Conservation (phyloP, 495 filamentous ascomycete species). For the Venustampulla echinocandica region DNA sequence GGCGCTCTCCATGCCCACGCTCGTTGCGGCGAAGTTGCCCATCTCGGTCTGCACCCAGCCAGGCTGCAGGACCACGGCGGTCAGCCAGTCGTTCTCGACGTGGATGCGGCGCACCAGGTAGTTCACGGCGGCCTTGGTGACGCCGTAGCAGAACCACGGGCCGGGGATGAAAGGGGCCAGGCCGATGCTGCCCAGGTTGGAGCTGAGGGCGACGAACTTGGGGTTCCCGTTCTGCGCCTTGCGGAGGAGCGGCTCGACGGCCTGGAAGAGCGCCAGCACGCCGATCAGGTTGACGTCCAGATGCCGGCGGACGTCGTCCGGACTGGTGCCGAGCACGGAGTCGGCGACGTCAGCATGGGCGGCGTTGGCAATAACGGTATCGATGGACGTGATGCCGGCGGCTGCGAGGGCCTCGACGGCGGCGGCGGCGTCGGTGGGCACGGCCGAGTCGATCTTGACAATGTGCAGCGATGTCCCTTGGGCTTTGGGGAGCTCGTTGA, state of each 20-base stretch:
- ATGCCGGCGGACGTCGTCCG: slow-evolving; percentile 27
- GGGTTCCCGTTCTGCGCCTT: neutral
- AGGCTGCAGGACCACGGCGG: slow-evolving; percentile 27
- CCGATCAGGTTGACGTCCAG: slow-evolving; percentile 33
- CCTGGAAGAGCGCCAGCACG: slow-evolving; percentile 33
- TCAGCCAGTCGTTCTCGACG: slow-evolving; percentile 27
- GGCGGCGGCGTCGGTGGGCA: slow-evolving; percentile 19
- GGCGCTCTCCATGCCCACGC: neutral
- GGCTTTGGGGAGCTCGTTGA: slow-evolving; percentile 25
- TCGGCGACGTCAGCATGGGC: slow-evolving; percentile 25
- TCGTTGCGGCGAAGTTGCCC: neutral
- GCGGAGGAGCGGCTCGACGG: slow-evolving; percentile 27
- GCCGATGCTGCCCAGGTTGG: neutral
- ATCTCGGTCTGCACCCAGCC: slow-evolving; percentile 22
- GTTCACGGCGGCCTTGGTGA: slow-evolving; percentile 31
- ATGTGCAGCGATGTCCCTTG: slow-evolving; percentile 30
- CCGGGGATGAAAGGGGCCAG: neutral
- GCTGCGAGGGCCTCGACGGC: slow-evolving; percentile 24
- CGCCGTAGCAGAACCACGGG: slow-evolving; percentile 22
- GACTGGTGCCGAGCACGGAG: slow-evolving; percentile 16
- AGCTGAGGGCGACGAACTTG: neutral
- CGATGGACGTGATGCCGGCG: slow-evolving; percentile 29
- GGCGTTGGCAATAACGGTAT: slow-evolving; percentile 47
- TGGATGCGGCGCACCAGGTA: slow-evolving; percentile 28
- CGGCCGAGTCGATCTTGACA: slow-evolving; percentile 34